Evolutionary conservation across 805 yeast species (phyloP), one percentile per base, ranked within the genome.

Genomic region (Ogataea saltuana): DNA sequence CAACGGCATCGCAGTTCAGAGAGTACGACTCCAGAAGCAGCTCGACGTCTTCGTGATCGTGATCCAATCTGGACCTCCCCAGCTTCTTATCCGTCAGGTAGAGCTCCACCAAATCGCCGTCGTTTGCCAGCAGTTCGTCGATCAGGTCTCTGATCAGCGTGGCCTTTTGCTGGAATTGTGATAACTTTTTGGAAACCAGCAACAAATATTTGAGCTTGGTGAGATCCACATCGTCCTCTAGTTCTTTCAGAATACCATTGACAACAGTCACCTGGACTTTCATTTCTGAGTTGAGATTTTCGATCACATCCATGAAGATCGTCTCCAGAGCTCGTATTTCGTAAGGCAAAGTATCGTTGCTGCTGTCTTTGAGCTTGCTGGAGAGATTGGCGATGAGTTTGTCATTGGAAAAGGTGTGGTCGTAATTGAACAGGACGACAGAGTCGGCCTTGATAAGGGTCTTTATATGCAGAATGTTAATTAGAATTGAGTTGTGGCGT

Each of bases 281-380:
- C 85, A 90, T 81, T 59, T 93, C 99, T 1, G 90, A 82, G 35
- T 83, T 83, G 37, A 93, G 67, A 47, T 88, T 85, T 1, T 85
- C 74, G 28, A 88, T 75, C 2, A 88, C 95, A 40, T 86, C 83
- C 22, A 88, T 80, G 49, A 93, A 75, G 7, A 93, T 85, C 0
- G 95, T 81, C 58, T 93, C 99, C 29, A 93, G 60, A 0, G 97
- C 99, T 36, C 95, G 70, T 58, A 90, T 82, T 59, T 93, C 99
- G 63, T 89, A 93, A 0, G 96, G 91, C 15, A 88, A 68, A 2
- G 64, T 54, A 12, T 61, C 63, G 12, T 64, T 64, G 3, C 63
- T 59, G 6, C 55, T 59, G 6, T 65, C 57, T 21, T 63, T 48
- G 31, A 78, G 60, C 25, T 72, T 67, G 13, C 58, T 60, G 3